Conservation (phyloP, 2,329 filamentous ascomycete genomes). For the Geosmithia putterillii region DNA sequence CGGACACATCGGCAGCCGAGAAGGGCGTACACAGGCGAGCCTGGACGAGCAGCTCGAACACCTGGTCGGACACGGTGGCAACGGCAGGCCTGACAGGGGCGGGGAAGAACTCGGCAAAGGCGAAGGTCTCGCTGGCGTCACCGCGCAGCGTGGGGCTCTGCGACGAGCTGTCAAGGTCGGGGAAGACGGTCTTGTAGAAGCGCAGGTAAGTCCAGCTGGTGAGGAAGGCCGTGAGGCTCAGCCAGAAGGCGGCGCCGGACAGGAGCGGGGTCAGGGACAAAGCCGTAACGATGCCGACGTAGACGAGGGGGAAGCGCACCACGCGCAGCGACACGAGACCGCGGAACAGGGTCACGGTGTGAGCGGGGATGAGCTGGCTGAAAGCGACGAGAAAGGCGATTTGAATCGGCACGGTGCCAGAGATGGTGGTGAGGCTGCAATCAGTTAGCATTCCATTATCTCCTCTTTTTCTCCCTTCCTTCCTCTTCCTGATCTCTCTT, state of each 20-base stretch:
- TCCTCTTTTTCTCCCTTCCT: background rate
- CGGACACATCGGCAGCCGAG: constrained; percentile 65
- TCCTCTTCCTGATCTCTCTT: background rate
- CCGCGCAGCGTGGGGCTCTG: constrained; percentile 58
- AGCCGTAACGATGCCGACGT: constrained; percentile 62
- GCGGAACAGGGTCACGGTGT: constrained; percentile 89
- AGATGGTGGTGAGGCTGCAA: constrained; percentile 63
- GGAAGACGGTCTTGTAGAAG: constrained; percentile 75
- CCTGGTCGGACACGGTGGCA: constrained; percentile 54
- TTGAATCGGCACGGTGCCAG: constrained; percentile 79
- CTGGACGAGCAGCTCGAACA: constrained; percentile 66
- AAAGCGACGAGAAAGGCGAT: constrained; percentile 92
- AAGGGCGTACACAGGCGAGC: constrained; percentile 77
- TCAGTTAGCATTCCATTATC: background rate
- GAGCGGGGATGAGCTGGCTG: constrained; percentile 93
- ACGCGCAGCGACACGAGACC: constrained; percentile 84
- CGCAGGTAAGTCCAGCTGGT: constrained; percentile 91
- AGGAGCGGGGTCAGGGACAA: constrained; percentile 44
- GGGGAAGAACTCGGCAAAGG: constrained; percentile 92
- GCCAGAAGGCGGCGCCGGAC: constrained; percentile 63
- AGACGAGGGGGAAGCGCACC: constrained; percentile 55
- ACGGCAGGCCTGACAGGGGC: constrained; percentile 69
- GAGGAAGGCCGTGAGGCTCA: constrained; percentile 71
- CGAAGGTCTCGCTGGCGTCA: constrained; percentile 92
- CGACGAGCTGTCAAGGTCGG: constrained; percentile 50